These are phyloP conservation scores for Crithidia fasciculata DNA, from an alignment of 208 protist genomes.

Conservation along the genomic window DNA sequence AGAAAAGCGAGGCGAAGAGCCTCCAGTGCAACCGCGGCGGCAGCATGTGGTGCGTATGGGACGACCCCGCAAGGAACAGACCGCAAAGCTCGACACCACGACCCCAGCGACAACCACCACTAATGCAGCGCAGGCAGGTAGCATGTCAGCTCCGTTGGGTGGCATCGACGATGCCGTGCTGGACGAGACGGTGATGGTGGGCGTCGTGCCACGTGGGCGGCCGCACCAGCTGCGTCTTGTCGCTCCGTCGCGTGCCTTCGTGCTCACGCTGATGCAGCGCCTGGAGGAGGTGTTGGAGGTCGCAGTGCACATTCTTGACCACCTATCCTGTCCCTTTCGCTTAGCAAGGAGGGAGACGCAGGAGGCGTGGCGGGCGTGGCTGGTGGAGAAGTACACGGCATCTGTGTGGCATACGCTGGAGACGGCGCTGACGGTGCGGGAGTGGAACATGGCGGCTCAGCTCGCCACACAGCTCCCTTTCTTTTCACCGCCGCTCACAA, in stretches of 20 bases:
- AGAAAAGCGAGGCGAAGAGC: neutral
- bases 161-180: conserved; percentile 58
- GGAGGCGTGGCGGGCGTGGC: neutral
- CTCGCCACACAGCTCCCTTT: conserved; percentile 11
- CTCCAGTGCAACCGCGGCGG: neutral
- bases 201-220: conserved; percentile 48
- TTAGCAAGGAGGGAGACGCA: neutral
- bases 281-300: conserved; percentile 34
- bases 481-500: neutral
- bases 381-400: neutral
- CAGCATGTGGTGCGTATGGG: neutral
- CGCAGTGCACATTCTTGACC: conserved; percentile 9
- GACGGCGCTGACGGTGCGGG: conserved; percentile 2
- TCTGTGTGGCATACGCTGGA: conserved; percentile 21
- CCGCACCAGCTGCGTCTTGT: conserved; percentile 61
- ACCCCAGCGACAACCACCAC: no score
- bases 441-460: conserved; percentile 19
- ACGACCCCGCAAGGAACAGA: no score
- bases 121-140: no score
- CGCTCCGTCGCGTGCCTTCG: conserved; percentile 47
- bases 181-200: conserved; percentile 64
- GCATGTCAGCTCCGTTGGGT: neutral
- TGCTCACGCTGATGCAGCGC: conserved; percentile 28
- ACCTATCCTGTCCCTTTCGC: neutral
- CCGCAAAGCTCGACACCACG: no score